Evolutionary conservation across 164 flowering plant species (phyloP).

Genomic region (Chimonanthus salicifolius): DNA sequence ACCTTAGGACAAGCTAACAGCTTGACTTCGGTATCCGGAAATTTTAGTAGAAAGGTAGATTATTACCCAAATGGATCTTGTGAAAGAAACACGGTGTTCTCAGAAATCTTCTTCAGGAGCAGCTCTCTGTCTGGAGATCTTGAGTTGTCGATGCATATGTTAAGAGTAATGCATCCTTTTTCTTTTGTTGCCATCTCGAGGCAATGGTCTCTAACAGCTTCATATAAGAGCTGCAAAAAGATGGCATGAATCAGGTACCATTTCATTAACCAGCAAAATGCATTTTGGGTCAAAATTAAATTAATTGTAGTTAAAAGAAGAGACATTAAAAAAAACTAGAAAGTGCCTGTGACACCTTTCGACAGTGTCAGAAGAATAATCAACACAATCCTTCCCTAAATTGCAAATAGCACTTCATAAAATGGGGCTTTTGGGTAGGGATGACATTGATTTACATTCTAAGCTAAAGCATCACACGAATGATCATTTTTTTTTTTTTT

Average conservation of each 20-base stretch:
- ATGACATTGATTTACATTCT: too few relatives aligned
- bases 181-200: not conserved
- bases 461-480: too few relatives aligned
- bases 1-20: too few relatives aligned
- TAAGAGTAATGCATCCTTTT: constrained; percentile 8
- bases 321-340: too few relatives aligned
- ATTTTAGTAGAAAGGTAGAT: not conserved
- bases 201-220: not conserved
- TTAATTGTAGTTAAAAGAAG: too few relatives aligned
- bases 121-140: not conserved
- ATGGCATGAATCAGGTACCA: not conserved
- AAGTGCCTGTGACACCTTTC: too few relatives aligned
- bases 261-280: too few relatives aligned
- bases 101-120: not conserved
- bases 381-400: not conserved
- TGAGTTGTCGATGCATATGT: not conserved
- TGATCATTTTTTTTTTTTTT: too few relatives aligned
- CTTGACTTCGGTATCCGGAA: too few relatives aligned
- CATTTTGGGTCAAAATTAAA: not conserved
- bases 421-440: too few relatives aligned
- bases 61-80: constrained; percentile 9
- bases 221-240: constrained; percentile 5
- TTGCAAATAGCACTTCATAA: not conserved
- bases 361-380: not conserved
- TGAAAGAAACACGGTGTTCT: not conserved